Base-by-base conservation (phyloP, 2,329 filamentous ascomycete species). In the Periglandula ipomoeae region DNA sequence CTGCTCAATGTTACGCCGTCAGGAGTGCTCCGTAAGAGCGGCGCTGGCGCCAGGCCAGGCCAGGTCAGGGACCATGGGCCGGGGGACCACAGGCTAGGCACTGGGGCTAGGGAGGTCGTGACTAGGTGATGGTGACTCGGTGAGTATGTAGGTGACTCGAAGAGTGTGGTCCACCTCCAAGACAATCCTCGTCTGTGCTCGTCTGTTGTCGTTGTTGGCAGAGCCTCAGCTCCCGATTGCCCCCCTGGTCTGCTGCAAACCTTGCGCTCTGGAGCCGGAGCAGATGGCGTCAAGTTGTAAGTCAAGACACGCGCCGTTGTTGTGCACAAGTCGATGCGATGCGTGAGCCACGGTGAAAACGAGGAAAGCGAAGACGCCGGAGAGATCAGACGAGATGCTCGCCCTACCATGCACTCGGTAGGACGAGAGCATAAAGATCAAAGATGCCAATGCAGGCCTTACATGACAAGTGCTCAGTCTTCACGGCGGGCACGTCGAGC, bases 151-250 rank as follows among this genome's bases (percentile, higher is more conserved):
- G 26, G 26, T n/a, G 24, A 30, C 35, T 15, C 15, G 37, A 26
- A 46, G 24, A 34, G 24, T 7, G 23, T 19, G 47, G 35, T 41
- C 47, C 47, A 46, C 47, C 47, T 49, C 19, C 42, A 45, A n/a
- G 27, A 39, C 43, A 32, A 41, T 42, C 37, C 41, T 32, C 42
- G 35, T 41, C 13, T 49, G 34, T 45, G 30, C 41, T 40, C 41
- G 20, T 40, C 26, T 8, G 32, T n/a, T n/a, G n/a, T n/a, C n/a
- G n/a, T 43, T 32, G 40, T 44, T 30, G 24, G 47, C 32, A 45
- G 42, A 49, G 47, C 35, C 35, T 44, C 47, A 34, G 41, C 42
- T 26, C 13, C 27, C 30, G 22, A 30, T 45, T n/a, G 3, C 27
- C 34, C 26, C 45, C 45, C 45, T 47, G 45, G n/a, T n/a, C n/a